Base-by-base conservation (phyloP, 192 early-diverging fungal genomes). In the Backusella australiensis region DNA sequence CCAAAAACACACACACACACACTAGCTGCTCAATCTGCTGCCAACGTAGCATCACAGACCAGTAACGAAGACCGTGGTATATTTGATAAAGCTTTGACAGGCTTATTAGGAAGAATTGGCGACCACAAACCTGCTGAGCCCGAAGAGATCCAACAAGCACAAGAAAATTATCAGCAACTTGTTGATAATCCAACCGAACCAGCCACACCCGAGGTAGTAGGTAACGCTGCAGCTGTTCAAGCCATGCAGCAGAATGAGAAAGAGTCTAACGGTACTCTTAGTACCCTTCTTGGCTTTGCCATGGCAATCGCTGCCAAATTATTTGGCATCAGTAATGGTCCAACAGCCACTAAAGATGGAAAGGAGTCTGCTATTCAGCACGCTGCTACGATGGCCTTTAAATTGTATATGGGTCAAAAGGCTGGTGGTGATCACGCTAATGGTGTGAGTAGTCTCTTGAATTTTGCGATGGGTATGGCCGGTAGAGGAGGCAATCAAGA, bases 311-410 rank as follows among this genome's bases (percentile, higher is more conserved):
- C 80, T 29, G 53, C 52, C 26, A 77, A 81, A 32, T 34, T 81
- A n/a, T 81, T 81, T 34, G 63, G 46, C n/a, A 52, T 63, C 4
- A 67, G 67, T 26, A 69, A 52, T 34, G 75, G 65, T 15, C 15
- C 19, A 65, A n/a, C 19, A 17, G 69, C 69, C 2, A 69, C 42
- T 21, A 63, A 52, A n/a, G 76, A 67, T 12, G 76, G 52, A 17
- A 81, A 81, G 56, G 29, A 35, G 1, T 56, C 59, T 19, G 71
- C 73, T 35, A 7, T 81, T 63, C 70, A 73, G 39, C 73, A 74
- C 32, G 80, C 80, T 71, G 80, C 76, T 19, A 68, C 69, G 72
- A 81, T 81, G 80, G 80, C 80, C 53, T 67, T 77, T 15, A 81
- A 81, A 56, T 26, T 81, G n/a, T 81, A 81, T 71, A 77, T 81